Base-by-base conservation (phyloP, 495 filamentous ascomycete genomes). In the Neurospora sp. region DNA sequence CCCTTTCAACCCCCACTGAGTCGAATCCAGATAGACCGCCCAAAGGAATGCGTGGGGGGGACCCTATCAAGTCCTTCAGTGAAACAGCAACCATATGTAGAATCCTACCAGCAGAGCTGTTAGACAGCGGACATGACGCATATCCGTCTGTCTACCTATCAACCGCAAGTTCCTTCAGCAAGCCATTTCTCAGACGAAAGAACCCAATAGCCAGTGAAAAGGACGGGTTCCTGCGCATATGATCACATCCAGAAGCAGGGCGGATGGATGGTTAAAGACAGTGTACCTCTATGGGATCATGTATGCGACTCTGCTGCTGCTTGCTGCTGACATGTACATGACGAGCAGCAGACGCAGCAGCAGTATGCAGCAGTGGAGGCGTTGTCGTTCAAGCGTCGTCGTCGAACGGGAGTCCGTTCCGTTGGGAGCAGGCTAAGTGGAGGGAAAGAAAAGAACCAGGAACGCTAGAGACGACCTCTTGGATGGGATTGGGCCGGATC, bases 161-260 rank as follows among this genome's bases (percentile, higher is more conserved):
- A 22, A 48, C 44, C 44, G 44, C 0, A 2, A 10, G 18, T 48
- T 20, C n/a, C 10, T 27, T 59, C 22, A 35, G 27, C 22, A 31
- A 61, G 27, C 12, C 53, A 31, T 31, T 14, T 14, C 53, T 65
- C 53, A 65, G 12, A 59, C 4, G 20, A 31, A 65, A 14, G 53
- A 14, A 14, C 27, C 53, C 27, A 9, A 65, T 44, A 71, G 71
- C 76, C 72, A 79, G 75, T 79, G 69, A 73, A 39, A 68, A 70
- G 20, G 22, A 65, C 79, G 79, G 79, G 79, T 81, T 81, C 79
- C 79, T 81, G 79, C 78, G 75, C 78, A 74, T 71, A 69, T 80
- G 76, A 75, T 69, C 68, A 70, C 44, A 65, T 31, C 20, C 48
- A 53, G 20, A 53, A 68, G 27, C 42, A 59, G 16, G 71, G 59